Evolutionary conservation across 2,329 filamentous ascomycete genomes (phyloP).

Genomic region (Ramularia endophylla): DNA sequence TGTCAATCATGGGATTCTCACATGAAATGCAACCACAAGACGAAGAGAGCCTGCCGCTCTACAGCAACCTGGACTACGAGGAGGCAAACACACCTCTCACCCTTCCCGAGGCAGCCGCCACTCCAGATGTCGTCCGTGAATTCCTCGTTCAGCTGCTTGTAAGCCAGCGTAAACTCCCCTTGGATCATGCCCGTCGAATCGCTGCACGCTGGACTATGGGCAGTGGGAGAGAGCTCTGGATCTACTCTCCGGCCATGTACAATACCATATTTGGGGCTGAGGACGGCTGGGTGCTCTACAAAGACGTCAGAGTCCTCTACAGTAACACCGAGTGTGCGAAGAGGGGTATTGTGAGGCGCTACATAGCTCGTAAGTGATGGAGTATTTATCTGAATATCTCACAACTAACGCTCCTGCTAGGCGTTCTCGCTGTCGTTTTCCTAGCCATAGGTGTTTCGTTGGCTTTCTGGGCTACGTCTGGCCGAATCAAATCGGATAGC

Average conservation of each 20-base stretch:
- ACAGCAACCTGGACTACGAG: too few species aligned
- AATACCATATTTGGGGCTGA: conserved; percentile 12
- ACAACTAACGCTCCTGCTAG: too few species aligned
- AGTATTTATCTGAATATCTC: too few species aligned
- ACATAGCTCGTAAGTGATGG: too few species aligned
- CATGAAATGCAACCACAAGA: too few species aligned
- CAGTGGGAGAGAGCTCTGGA: conserved; percentile 12
- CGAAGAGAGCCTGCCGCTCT: too few species aligned
- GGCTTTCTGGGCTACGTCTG: too few species aligned
- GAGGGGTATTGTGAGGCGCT: background rate
- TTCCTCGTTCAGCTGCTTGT: conserved; percentile 8
- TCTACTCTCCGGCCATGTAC: conserved; percentile 12
- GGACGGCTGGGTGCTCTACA: conserved; percentile 17
- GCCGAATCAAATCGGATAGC: too few species aligned
- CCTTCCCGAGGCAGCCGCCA: conserved; percentile 7
- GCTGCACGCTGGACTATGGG: conserved; percentile 13
- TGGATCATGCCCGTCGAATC: conserved; percentile 7
- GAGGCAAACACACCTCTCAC: too few species aligned
- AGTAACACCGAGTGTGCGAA: background rate
- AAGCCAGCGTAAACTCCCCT: background rate
- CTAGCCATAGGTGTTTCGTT: too few species aligned
- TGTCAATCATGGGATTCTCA: too few species aligned
- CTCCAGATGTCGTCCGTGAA: conserved; percentile 13
- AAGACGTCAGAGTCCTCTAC: conserved; percentile 7
- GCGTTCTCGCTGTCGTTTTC: background rate